Evolutionary conservation across 768 basidiomycete genomes (phyloP), one percentile per base, ranked within the genome.

Genomic region (Rhodotorula diobovata): DNA sequence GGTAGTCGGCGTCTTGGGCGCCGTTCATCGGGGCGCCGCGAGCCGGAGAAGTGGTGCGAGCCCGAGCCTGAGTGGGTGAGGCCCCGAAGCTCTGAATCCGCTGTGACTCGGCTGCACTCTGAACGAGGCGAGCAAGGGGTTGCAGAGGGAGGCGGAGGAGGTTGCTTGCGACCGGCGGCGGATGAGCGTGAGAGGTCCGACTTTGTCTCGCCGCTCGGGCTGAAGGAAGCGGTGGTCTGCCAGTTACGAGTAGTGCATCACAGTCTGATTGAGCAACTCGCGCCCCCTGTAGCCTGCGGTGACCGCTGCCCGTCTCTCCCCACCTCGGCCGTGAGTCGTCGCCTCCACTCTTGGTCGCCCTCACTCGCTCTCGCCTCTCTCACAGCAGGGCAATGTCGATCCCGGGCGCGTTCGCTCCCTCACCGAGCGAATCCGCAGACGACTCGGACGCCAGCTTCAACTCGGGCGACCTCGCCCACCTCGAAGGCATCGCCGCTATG

Each of bases 341-440:
- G 18, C 41, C 41, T 39, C 25, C 9, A 14, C 30, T 21, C 28
- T n/a, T 30, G n/a, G 20, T 41, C 48, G 6, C 32, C 23, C 61
- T 54, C 61, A 35, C 51, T 37, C 32, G 4, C 43, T 34, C 21
- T 16, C n/a, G 1, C 3, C n/a, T 41, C 70, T 12, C 57, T 16
- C 37, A 11, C 32, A 7, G 51, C n/a, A n/a, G 14, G 11, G n/a
- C 25, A 12, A 56, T 55, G 32, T 61, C 68, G 2, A 2, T 70
- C 32, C 70, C 70, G 34, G 65, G 64, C 32, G 39, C 60, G 16
- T 66, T 45, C 60, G 14, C 34, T 10, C 20, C 12, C 41, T 43
- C 54, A 4, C n/a, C 28, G 5, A n/a, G 46, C 34, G 43, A 45
- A 32, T 45, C 53, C 4, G 41, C 41, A 43, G 41, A 43, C 41